Base-by-base conservation (phyloP, 305 asterid species). In the Solanum hybrid region DNA sequence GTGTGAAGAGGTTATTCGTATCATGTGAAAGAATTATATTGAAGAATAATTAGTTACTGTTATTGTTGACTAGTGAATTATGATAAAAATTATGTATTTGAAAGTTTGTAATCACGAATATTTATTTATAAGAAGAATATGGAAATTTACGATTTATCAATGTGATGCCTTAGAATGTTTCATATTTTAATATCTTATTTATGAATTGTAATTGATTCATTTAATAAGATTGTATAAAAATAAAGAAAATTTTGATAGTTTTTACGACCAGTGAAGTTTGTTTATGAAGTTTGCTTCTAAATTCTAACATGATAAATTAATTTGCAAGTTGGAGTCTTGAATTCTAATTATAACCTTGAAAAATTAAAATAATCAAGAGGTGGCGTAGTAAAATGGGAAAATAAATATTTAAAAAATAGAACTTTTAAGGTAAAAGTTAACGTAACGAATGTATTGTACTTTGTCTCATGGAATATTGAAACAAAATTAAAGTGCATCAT, bases 371-470 rank as follows among this genome's bases (percentile, higher is more conserved):
- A 60, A 37, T n/a, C 64, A 37, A 79, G 34, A 79, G 20, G 6
- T 79, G 64, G 64, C 86, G 20, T 37, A 79, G 34, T 37, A n/a
- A 79, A 37, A 9, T n/a, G n/a, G 79, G 35, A 79, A 37, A 37
- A 29, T 16, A 35, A 76, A 29, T 29, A 14, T 31, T 76, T 12
- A 1, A n/a, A 60, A 60, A 60, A 24, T 27, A 36, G 2, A 82
- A 82, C 27, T 82, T 64, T 42, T 42, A 42, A 82, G 87, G 36
- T 46, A 82, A 82, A 27, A 82, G 87, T 2, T 82, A 82, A 17
- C 87, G 87, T 82, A 82, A 42, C 37, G 38, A 82, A 82, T 82
- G 87, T 46, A 82, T 40, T 82, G 87, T 82, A 82, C 38, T 42
- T 82, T 46, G 38, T 42, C 87, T 29, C 79, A 29, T 4, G 37